These are phyloP conservation scores for Tuber indicum DNA, from an alignment of 495 filamentous ascomycete genomes.

Conservation along the genomic window DNA sequence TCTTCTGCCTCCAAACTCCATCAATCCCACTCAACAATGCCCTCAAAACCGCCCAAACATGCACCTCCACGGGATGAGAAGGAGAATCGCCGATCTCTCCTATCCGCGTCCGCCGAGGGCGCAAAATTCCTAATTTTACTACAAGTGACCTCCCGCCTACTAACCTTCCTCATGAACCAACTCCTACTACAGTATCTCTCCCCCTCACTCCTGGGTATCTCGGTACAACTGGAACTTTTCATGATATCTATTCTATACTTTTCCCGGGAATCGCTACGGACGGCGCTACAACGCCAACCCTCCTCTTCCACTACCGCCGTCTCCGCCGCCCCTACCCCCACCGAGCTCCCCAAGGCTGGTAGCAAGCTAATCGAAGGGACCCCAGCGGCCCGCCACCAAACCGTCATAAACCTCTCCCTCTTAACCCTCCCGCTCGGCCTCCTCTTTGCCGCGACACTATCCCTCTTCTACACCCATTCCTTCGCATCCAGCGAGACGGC, in stretches of 20 bases:
- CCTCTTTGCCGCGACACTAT: conserved; percentile 56
- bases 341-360: conserved; percentile 18
- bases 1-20: background rate
- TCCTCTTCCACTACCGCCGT: conserved; percentile 24
- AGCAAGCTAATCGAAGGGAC: conserved; percentile 27
- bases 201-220: conserved; percentile 71
- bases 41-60: conserved; percentile 12
- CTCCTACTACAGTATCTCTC: conserved; percentile 78
- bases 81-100: conserved; percentile 33
- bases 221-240: conserved; percentile 84
- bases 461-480: conserved; percentile 57
- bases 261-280: conserved; percentile 76
- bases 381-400: conserved; percentile 49
- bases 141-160: conserved; percentile 70
- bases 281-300: conserved; percentile 75
- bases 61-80: conserved; percentile 8
- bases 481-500: conserved; percentile 51
- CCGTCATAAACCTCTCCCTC: conserved; percentile 81
- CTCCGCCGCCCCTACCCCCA: conserved; percentile 37
- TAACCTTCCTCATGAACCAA: conserved; percentile 90
- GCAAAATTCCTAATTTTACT: conserved; percentile 80
- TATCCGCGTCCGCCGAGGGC: conserved; percentile 56
- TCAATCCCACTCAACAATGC: conserved; percentile 16
- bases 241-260: conserved; percentile 85
- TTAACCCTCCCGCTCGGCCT: conserved; percentile 65